Conservation (phyloP, 768 basidiomycete species). For the Psilocybe tampanensis region DNA sequence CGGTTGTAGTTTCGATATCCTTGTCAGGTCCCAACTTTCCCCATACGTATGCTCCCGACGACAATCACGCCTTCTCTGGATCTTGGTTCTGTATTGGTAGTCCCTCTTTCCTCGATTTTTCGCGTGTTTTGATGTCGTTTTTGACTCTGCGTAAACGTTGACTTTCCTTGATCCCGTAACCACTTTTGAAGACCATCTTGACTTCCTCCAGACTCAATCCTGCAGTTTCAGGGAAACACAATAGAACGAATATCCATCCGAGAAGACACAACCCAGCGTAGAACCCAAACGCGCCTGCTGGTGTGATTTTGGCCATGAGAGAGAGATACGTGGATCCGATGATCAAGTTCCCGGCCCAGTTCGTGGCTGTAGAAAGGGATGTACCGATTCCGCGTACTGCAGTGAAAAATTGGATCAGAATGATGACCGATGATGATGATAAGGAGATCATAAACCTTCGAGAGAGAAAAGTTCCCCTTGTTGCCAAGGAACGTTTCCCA, state of each 20-base stretch:
- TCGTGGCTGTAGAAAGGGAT: conserved; percentile 72
- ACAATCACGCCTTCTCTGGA: background rate
- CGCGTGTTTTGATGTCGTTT: conserved; percentile 39
- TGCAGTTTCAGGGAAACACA: conserved; percentile 81
- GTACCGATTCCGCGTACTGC: conserved; percentile 78
- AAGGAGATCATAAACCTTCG: conserved; percentile 48
- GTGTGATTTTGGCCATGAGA: conserved; percentile 73
- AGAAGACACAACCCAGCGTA: conserved; percentile 74
- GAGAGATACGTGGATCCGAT: conserved; percentile 82
- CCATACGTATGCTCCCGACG: too few species aligned
- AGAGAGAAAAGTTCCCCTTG: conserved; percentile 84
- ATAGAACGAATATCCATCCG: conserved; percentile 68
- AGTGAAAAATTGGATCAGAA: background rate
- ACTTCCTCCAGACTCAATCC: conserved; percentile 74
- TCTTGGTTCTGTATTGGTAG: background rate
- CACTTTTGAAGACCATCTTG: conserved; percentile 57
- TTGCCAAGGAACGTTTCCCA: conserved; percentile 87
- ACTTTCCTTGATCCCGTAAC: conserved; percentile 68
- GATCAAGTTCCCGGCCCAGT: conserved; percentile 78
- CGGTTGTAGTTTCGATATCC: background rate
- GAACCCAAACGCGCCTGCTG: conserved; percentile 75
- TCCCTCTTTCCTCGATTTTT: conserved; percentile 20
- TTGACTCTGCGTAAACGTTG: conserved; percentile 48
- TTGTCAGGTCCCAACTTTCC: too few species aligned
- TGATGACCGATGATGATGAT: background rate